phyloP scores from a whole-genome alignment of 169 alveolate species.

The Besnoitia besnoiti region DNA sequence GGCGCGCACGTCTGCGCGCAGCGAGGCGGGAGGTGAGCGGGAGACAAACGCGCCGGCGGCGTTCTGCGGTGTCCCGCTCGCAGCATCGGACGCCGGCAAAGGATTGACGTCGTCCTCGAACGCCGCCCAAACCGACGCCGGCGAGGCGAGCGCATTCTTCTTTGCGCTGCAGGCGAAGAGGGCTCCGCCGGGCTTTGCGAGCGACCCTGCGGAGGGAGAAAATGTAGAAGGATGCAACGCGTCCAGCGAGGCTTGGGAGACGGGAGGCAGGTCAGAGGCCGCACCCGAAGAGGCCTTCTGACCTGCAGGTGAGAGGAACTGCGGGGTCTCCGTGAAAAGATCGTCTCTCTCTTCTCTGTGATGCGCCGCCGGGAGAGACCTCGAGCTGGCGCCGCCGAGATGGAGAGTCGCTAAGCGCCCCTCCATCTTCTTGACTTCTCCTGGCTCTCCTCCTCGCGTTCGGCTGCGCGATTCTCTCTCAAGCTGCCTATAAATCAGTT shows the following conservation, averaged over 20 bases:
- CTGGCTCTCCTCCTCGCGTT: not conserved
- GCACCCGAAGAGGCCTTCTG: not conserved
- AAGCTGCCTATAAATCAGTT: not conserved
- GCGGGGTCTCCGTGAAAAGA: not conserved
- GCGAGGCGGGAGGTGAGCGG: not conserved
- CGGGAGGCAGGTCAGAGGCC: not conserved
- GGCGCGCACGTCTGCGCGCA: not conserved
- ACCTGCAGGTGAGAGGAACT: not conserved
- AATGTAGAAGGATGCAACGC: not conserved
- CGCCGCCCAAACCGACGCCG: not conserved
- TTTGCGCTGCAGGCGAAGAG: not conserved
- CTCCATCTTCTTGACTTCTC: not conserved
- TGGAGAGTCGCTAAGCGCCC: not conserved
- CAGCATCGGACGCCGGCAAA: not conserved
- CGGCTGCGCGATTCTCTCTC: not conserved
- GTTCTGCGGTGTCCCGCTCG: no score
- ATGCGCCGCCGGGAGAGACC: not conserved
- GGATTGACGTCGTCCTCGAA: not conserved
- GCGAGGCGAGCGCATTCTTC: not conserved
- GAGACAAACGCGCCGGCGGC: not conserved
- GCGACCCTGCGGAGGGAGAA: not conserved
- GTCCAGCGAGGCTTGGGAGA: not conserved
- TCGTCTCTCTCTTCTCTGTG: not conserved
- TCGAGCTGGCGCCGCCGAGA: not conserved
- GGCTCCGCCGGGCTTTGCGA: no score